Base-by-base conservation (phyloP, 768 basidiomycete species). In the Lactifluus hygrophoroides region DNA sequence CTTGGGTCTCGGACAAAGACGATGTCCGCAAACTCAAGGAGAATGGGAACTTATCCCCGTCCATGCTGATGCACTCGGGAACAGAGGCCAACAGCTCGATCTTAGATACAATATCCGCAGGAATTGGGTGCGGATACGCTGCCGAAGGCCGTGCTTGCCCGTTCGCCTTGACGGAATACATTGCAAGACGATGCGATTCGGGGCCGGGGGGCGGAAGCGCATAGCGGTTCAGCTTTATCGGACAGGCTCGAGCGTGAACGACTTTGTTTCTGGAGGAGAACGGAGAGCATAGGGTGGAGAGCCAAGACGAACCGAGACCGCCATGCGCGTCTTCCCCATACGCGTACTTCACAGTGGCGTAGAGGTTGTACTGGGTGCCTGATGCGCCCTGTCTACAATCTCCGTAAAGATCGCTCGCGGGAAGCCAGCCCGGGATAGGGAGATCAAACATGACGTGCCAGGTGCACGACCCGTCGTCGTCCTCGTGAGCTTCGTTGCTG, bases 361-460 rank as follows among this genome's bases (percentile, higher is more conserved):
- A 81, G 27, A 92, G 74, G 19, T 76, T 74, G 67, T 92, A 92
- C 54, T 77, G 78, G 6, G 81, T 80, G 21, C 86, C 86, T 34
- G 78, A 66, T 4, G 66, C 59, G 13, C 76, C 75, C 19, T 77
- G 76, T 1, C 66, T 46, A 10, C 62, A 65, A 16, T 76, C 69
- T 25, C 83, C 81, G 57, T 82, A 77, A 3, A 47, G 21, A 5
- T 67, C 56, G 3, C 81, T 77, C 1, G 77, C 76, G 8, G 93
- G 93, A 3, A 96, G 77, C 94, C 94, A 95, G 17, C 92, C 94
- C 5, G 93, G 92, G n/a, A 94, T 73, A 16, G 81, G 78, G 3
- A 96, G 72, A 69, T 92, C 85, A 69, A 94, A 95, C 17, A 84
- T 75, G 55, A 92, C 74, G 63, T 86, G 83, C 85, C 91, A 91